Evolutionary conservation across 345 rosid species (phyloP), one percentile per base, ranked within the genome.

Genomic region (Populus tremula): DNA sequence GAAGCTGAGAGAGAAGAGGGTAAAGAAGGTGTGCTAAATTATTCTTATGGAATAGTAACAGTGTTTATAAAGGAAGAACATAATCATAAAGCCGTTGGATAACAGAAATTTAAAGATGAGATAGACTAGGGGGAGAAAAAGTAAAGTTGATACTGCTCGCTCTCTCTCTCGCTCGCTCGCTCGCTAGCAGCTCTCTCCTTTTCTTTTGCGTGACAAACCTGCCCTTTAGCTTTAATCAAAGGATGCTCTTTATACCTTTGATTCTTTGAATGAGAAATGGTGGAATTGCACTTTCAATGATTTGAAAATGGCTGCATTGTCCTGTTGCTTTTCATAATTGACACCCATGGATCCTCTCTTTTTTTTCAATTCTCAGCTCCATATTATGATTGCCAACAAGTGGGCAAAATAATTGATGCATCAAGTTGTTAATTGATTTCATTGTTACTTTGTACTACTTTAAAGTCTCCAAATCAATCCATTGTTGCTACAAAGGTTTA

Each of bases 171-270:
- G 2, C 9, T 39, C 43, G 43, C 43, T 9, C 11, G 43, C 43
- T 1, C 7, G 39, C 39, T 39, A 11, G 45, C 45, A 6, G 45
- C 23, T 50, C 59, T 61, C 56, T 33, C 76, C 66, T 67, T 72
- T 83, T 79, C 79, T 80, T 84, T 74, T 66, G 66, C 74, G 68
- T 82, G 88, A 78, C 88, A 78, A 84, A 77, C 83, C 81, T 88
- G 68, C 84, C 88, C 91, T 87, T 84, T 68, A 76, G 69, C 93
- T 89, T 91, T 91, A 87, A 88, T 79, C 87, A 88, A 83, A 80
- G 76, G 56, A 38, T 17, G 67, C 74, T 70, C 65, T 61, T 38
- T 33, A 31, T 33, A 5, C 21, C 77, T 87, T 85, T 86, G 85
- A 79, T 86, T 85, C 83, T 82, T 90, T 87, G 87, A 85, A 82